Conservation (phyloP, 805 yeast genomes). For the Candida nemodendra region DNA sequence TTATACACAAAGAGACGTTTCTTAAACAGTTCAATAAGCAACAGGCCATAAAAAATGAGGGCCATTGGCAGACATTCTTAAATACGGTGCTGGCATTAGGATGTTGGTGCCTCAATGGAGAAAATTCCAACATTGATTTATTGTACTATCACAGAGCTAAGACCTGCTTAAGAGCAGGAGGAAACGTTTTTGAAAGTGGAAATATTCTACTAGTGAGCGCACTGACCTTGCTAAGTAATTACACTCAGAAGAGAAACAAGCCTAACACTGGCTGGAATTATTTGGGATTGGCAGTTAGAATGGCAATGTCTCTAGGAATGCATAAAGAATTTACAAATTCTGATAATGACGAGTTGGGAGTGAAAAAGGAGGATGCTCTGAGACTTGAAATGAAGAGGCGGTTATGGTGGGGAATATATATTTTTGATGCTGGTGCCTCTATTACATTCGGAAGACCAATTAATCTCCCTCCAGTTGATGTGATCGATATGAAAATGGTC, state of each 20-base stretch:
- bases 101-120: constrained; percentile 63
- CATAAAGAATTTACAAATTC: constrained; percentile 49
- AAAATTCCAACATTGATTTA: constrained; percentile 48
- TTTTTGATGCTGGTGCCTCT: constrained; percentile 63
- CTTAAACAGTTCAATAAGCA: constrained; percentile 45
- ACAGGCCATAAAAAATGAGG: constrained; percentile 40
- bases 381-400: constrained; percentile 57
- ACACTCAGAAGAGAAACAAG: constrained; percentile 62
- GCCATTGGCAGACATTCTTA: constrained; percentile 52
- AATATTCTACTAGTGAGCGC: constrained; percentile 54
- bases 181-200: constrained; percentile 57
- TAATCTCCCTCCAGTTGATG: constrained; percentile 45
- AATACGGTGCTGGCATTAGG: constrained; percentile 66
- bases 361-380: constrained; percentile 35
- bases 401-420: constrained; percentile 67
- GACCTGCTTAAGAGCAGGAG: constrained; percentile 36
- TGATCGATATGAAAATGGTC: constrained; percentile 50
- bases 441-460: constrained; percentile 66
- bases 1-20: constrained; percentile 54
- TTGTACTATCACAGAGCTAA: constrained; percentile 57
- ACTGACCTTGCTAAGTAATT: constrained; percentile 53
- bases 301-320: constrained; percentile 66
- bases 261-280: constrained; percentile 71
- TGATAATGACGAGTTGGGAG: constrained; percentile 18
- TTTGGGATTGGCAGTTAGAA: constrained; percentile 60